Evolutionary conservation across 768 basidiomycete genomes (phyloP), one percentile per base, ranked within the genome.

Genomic region (Leccinellum albellum): DNA sequence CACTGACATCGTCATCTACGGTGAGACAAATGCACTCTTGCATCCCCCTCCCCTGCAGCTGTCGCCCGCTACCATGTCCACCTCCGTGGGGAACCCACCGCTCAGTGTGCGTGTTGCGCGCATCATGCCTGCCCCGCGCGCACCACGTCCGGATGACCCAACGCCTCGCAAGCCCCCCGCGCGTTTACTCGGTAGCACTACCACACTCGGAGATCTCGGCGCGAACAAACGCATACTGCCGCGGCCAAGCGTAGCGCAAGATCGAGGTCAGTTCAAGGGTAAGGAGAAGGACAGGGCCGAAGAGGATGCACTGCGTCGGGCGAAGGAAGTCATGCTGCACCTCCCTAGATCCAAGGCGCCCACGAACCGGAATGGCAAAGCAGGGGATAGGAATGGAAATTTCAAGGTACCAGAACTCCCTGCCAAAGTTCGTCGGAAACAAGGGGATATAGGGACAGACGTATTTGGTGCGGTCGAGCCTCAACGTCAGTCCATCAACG

Each of bases 141-240:
- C 65, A 0, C 86, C 86, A 4, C 77, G 89, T 33, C 89, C 89
- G 0, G 89, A 91, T 59, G 89, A 91, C 58, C 89, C 88, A 0
- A 89, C 85, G 6, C 89, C 89, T 8, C 86, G 89, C 17, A 76
- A 79, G 28, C 88, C 88, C 0, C 86, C 88, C 4, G 59, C 63
- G 7, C 54, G 75, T 46, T 60, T 74, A 23, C 29, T 56, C 9
- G 60, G 35, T 24, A 31, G 40, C 40, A 2, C 5, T 2, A 56
- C 56, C 26, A 55, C 51, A 10, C 51, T 67, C 4, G 48, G 58
- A 2, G 61, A 66, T 23, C 57, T 66, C 9, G 59, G 62, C 6
- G 63, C 61, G 3, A 65, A 55, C 33, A 70, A 61, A 28, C 63
- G 66, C 10, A 72, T 71, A 29, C 60, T 61, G 35, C 37, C 56